Conservation (phyloP, 1,284 basidiomycete species). For the Ustilago bromivora region DNA sequence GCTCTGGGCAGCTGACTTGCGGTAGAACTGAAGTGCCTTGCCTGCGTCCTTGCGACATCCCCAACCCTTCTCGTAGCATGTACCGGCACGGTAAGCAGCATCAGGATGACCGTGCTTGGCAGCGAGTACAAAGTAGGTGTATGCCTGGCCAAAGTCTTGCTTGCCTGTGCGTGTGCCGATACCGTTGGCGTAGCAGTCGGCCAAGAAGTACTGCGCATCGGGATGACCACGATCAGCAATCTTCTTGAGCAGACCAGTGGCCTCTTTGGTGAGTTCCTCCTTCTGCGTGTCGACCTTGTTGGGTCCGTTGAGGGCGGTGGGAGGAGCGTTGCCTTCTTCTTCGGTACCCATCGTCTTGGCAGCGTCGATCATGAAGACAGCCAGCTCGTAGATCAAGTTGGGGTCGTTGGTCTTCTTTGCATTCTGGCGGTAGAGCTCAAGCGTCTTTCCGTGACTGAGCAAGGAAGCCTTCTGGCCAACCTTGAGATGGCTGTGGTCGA, state of each 20-base stretch:
- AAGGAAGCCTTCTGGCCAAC: conserved; percentile 92
- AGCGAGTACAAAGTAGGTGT: conserved; percentile 93
- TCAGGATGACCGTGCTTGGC: conserved; percentile 99
- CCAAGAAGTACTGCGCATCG: conserved; percentile 94
- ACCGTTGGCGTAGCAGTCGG: conserved; percentile 97
- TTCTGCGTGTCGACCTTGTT: conserved; percentile 45
- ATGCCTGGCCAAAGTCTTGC: conserved; percentile 97
- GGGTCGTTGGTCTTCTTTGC: conserved; percentile 99
- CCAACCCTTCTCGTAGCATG: conserved; percentile 99
- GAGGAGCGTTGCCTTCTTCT: conserved; percentile 26
- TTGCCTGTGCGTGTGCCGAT: conserved; percentile 84
- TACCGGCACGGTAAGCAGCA: conserved; percentile 93
- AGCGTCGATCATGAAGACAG: conserved; percentile 98
- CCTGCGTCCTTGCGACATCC: conserved; percentile 90
- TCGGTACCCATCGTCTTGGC: conserved; percentile 65
- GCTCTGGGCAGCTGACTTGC: conserved; percentile 86
- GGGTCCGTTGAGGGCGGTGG: conserved; percentile 32
- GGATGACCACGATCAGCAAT: conserved; percentile 93
- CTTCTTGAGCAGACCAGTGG: conserved; percentile 84
- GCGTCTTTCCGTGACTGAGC: conserved; percentile 91
- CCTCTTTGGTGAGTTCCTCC: conserved; percentile 86
- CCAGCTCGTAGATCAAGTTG: conserved; percentile 96
- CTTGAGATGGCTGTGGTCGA: conserved; percentile 92
- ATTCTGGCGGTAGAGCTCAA: conserved; percentile 95
- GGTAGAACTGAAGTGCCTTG: conserved; percentile 92